These are phyloP conservation scores for Hemileccinum rubropunctum DNA, from an alignment of 768 basidiomycete genomes.

Conservation along the genomic window DNA sequence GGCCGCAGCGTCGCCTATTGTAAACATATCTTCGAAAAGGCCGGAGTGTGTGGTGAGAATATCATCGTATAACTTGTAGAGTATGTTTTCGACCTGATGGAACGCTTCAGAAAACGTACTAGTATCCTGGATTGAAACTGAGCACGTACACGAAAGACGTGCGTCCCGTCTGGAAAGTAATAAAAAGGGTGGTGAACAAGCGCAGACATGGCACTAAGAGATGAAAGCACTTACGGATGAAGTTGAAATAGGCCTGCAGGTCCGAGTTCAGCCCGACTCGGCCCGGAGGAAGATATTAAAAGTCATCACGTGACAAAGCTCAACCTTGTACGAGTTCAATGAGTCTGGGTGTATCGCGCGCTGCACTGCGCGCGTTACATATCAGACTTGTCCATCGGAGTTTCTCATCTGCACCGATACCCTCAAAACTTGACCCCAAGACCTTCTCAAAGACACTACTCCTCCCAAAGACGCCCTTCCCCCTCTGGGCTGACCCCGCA, in stretches of 20 bases:
- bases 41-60: background rate
- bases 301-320: no score
- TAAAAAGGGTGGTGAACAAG: background rate
- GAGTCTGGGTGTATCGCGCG: slow-evolving; percentile 18
- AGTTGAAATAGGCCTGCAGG: no score
- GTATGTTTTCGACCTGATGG: background rate
- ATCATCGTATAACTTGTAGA: background rate
- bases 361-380: slow-evolving; percentile 10
- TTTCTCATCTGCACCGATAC: slow-evolving; percentile 10
- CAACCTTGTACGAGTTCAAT: no score
- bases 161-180: background rate
- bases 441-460: slow-evolving; percentile 62
- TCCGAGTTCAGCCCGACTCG: no score
- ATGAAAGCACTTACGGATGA: no score
- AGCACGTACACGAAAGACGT: background rate
- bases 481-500: slow-evolving; percentile 65
- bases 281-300: no score
- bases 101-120: background rate
- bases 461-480: slow-evolving; percentile 80
- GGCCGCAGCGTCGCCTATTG: no score
- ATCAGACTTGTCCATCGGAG: slow-evolving; percentile 11
- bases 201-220: no score
- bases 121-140: background rate
- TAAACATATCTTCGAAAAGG: no score
- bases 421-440: slow-evolving; percentile 26